These are phyloP conservation scores for Penicillium paneum DNA, from an alignment of 2,329 filamentous ascomycete species.

Conservation along the genomic window DNA sequence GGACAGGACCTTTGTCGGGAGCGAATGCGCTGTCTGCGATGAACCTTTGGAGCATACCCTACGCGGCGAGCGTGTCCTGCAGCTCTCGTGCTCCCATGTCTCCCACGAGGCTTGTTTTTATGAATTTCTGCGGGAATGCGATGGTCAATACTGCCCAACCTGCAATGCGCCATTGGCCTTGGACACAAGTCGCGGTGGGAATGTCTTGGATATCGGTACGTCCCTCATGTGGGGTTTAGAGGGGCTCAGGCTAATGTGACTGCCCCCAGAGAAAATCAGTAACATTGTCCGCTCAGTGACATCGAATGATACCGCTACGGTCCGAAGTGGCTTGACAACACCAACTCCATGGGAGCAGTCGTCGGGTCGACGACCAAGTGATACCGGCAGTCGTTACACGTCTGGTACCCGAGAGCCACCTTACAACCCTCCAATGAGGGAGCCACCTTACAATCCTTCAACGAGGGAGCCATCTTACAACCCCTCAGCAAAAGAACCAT, in stretches of 20 bases:
- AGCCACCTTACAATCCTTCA: neutral
- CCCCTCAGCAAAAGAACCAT: slow-evolving; percentile 28
- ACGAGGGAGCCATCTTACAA: slow-evolving; percentile 12
- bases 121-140: slow-evolving; percentile 93
- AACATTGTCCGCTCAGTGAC: slow-evolving; percentile 84
- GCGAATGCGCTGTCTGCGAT: slow-evolving; percentile 92
- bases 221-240: slow-evolving; percentile 13
- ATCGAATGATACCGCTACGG: slow-evolving; percentile 57
- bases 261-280: slow-evolving; percentile 78
- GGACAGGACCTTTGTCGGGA: slow-evolving; percentile 92
- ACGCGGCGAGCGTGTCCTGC: slow-evolving; percentile 86
- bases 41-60: slow-evolving; percentile 94
- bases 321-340: slow-evolving; percentile 53
- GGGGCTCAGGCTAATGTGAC: slow-evolving; percentile 2
- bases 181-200: slow-evolving; percentile 88
- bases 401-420: slow-evolving; percentile 10
- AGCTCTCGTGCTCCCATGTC: slow-evolving; percentile 95
- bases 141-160: slow-evolving; percentile 88
- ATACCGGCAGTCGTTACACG: slow-evolving; percentile 30
- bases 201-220: slow-evolving; percentile 85
- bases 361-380: slow-evolving; percentile 32
- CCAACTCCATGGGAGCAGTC: slow-evolving; percentile 59
- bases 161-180: slow-evolving; percentile 89
- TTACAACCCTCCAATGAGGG: neutral
- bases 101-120: slow-evolving; percentile 98